phyloP scores from a whole-genome alignment of 768 basidiomycete genomes.

The Suillus tomentosus region DNA sequence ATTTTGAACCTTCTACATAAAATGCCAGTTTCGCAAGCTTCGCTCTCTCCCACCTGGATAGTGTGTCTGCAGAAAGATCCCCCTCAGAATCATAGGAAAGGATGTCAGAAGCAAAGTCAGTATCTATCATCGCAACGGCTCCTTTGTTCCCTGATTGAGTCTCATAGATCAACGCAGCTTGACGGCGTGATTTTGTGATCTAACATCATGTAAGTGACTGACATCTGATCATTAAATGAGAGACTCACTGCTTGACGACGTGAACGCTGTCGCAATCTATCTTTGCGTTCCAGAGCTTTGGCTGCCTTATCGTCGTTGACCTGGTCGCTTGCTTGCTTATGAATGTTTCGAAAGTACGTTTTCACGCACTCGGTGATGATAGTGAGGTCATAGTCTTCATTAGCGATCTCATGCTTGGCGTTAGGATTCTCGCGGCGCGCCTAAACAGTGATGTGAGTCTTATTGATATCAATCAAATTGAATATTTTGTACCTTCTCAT shows the following conservation, averaged over 20 bases:
- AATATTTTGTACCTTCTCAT: too few relatives aligned
- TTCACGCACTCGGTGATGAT: too few relatives aligned
- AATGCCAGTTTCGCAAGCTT: background rate
- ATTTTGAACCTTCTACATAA: background rate
- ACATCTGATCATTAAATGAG: background rate
- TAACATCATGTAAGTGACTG: background rate
- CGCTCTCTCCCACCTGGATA: background rate
- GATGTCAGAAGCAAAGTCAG: conserved; percentile 1
- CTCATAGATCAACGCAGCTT: background rate
- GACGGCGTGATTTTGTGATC: background rate
- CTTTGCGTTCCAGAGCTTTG: too few relatives aligned
- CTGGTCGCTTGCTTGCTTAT: too few relatives aligned
- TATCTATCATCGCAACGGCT: background rate
- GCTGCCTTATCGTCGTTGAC: too few relatives aligned
- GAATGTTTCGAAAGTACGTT: too few relatives aligned
- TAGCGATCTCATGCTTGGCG: too few relatives aligned
- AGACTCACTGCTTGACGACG: background rate
- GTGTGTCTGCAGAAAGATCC: background rate
- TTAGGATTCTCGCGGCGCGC: too few relatives aligned
- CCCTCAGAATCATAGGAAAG: background rate
- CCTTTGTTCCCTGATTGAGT: conserved; percentile 3
- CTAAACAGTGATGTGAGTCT: too few relatives aligned
- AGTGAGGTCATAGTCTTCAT: too few relatives aligned
- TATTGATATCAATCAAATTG: too few relatives aligned
- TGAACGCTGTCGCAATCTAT: too few relatives aligned